Evolutionary conservation across 2,329 filamentous ascomycete species (phyloP).

Genomic region (Xylariaceae sp.): DNA sequence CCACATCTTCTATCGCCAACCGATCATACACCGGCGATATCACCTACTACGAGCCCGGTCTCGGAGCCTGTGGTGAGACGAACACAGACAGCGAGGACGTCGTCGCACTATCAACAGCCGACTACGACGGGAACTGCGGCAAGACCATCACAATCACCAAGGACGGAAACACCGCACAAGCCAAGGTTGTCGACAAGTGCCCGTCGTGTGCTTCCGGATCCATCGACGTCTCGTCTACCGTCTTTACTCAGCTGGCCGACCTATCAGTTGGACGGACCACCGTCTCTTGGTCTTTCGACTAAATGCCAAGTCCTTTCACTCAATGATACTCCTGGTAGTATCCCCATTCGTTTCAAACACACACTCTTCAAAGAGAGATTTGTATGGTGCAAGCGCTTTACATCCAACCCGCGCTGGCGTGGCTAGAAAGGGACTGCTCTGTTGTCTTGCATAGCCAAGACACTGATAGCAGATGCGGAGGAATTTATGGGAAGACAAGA

Average conservation of each 20-base stretch:
- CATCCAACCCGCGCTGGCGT: too few relatives aligned
- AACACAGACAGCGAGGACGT: constrained; percentile 24
- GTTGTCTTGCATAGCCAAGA: too few relatives aligned
- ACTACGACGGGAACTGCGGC: constrained; percentile 29
- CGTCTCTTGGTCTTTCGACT: constrained; percentile 24
- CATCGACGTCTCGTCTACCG: constrained; percentile 32
- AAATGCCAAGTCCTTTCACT: constrained; percentile 17
- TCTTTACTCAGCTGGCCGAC: constrained; percentile 27
- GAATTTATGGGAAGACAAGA: too few relatives aligned
- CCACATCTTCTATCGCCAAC: not conserved
- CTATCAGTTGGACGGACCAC: constrained; percentile 24
- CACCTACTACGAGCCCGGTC: constrained; percentile 29
- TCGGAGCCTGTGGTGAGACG: constrained; percentile 27
- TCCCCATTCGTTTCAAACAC: too few relatives aligned
- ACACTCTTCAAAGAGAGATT: too few relatives aligned
- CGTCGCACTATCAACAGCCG: constrained; percentile 26
- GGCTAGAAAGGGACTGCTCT: too few relatives aligned
- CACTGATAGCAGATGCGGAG: too few relatives aligned
- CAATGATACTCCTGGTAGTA: not conserved
- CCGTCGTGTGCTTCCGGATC: constrained; percentile 22
- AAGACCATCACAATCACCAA: constrained; percentile 29
- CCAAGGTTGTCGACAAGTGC: constrained; percentile 33
- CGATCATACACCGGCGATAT: constrained; percentile 22
- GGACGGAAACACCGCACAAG: constrained; percentile 22
- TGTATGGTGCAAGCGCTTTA: too few relatives aligned